Evolutionary conservation across 306 rosid genomes (phyloP).

Genomic region (Acacia confusa): DNA sequence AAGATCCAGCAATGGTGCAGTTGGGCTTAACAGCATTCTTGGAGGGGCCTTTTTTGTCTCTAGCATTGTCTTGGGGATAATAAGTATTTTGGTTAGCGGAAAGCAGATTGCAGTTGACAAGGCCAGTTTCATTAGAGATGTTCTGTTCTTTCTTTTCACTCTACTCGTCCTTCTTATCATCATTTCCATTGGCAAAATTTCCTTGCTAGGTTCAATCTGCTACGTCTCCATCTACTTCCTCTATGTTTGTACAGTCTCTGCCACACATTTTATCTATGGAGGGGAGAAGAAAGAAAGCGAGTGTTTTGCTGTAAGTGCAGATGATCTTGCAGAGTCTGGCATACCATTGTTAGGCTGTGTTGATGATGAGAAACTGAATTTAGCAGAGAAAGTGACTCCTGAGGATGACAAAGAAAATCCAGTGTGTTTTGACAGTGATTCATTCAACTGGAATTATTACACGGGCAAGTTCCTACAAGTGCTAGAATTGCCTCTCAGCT

Average conservation of each 20-base stretch:
- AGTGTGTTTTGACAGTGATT: background rate
- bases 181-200: conserved; percentile 42
- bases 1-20: conserved; percentile 43
- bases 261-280: conserved; percentile 34
- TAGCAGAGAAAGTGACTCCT: background rate
- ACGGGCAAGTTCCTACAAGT: conserved; percentile 6
- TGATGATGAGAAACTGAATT: conserved; percentile 31
- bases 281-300: background rate
- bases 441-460: background rate
- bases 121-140: conserved; percentile 51
- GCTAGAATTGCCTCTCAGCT: conserved; percentile 51
- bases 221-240: conserved; percentile 47
- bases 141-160: conserved; percentile 48
- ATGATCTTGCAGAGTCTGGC: conserved; percentile 16
- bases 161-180: conserved; percentile 40
- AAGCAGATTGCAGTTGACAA: conserved; percentile 37
- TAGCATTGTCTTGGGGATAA: conserved; percentile 52
- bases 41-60: conserved; percentile 65
- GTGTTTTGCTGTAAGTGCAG: background rate
- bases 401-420: background rate
- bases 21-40: conserved; percentile 55
- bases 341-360: conserved; percentile 37
- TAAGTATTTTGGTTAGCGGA: conserved; percentile 40
- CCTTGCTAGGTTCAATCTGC: conserved; percentile 49
- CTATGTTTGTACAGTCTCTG: conserved; percentile 51